Percentiles rank a stretch among this genome's conserved stretches.
Evolutionary conservation across 2,329 filamentous ascomycete species (phyloP).

Genomic region (Fusarium sp.): DNA sequence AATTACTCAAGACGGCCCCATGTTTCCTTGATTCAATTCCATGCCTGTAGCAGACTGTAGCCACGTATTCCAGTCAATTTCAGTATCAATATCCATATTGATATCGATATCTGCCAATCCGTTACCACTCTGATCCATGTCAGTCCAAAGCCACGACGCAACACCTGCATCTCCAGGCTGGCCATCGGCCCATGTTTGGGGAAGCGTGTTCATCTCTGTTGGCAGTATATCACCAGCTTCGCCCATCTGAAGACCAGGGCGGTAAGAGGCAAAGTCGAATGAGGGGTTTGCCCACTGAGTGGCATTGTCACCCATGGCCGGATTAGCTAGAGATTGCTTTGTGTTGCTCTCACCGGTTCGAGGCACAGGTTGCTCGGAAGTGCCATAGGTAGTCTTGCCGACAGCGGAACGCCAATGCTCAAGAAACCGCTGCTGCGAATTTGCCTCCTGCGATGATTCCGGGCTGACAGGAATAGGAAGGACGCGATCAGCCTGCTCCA

Average conservation of each 20-base stretch:
- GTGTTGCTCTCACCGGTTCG: accelerated
- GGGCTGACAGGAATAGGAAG: conserved; percentile 44
- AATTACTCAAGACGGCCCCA: background rate
- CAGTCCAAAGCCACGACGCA: conserved; percentile 49
- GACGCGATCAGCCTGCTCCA: conserved; percentile 45
- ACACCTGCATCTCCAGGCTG: conserved; percentile 28
- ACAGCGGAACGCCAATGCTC: conserved; percentile 31
- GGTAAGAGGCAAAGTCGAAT: background rate
- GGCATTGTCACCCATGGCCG: background rate
- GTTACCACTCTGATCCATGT: conserved; percentile 44
- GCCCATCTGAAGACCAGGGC: background rate
- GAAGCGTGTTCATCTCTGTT: background rate
- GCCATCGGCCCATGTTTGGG: background rate
- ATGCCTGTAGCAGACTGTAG: conserved; percentile 46
- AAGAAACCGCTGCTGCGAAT: background rate
- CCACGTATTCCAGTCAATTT: conserved; percentile 51
- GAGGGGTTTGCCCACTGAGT: background rate
- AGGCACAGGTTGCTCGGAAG: background rate
- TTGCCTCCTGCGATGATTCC: conserved; percentile 30
- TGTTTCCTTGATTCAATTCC: conserved; percentile 32
- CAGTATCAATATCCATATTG: conserved; percentile 45
- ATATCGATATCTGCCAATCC: conserved; percentile 39
- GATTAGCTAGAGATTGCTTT: background rate
- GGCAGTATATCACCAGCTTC: background rate
- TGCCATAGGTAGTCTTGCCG: background rate